A percentile compares a stretch with the other conserved stretches of the same genome.
phyloP scores from a whole-genome alignment of 805 yeast genomes.

The Candida sithepensis region DNA sequence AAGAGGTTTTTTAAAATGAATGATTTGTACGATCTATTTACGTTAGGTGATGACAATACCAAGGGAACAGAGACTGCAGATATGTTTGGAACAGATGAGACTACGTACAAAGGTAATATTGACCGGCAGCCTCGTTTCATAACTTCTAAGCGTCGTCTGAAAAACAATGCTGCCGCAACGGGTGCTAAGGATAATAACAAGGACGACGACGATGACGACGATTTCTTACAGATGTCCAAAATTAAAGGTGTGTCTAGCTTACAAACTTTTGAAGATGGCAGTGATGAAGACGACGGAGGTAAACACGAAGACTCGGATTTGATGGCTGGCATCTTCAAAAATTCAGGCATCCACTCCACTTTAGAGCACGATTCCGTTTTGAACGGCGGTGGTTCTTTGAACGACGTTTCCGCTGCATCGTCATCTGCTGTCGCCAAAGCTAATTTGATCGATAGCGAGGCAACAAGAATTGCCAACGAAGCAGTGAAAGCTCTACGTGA shows the following conservation, averaged over 20 bases:
- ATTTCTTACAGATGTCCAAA: slow-evolving; percentile 58
- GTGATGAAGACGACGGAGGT: slow-evolving; percentile 37
- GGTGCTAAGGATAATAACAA: too few relatives aligned
- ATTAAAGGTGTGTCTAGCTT: slow-evolving; percentile 72
- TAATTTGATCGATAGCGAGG: slow-evolving; percentile 59
- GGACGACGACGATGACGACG: slow-evolving; percentile 53
- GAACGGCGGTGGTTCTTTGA: slow-evolving; percentile 29
- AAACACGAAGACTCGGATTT: slow-evolving; percentile 55
- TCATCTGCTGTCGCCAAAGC: slow-evolving; percentile 35
- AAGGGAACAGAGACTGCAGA: slow-evolving; percentile 68
- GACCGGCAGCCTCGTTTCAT: slow-evolving; percentile 33
- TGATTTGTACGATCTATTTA: slow-evolving; percentile 85
- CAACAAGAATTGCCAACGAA: slow-evolving; percentile 53
- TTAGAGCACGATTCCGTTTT: slow-evolving; percentile 77
- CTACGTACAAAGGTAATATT: slow-evolving; percentile 31
- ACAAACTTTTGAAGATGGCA: slow-evolving; percentile 57
- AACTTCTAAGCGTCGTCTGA: slow-evolving; percentile 4
- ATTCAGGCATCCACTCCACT: slow-evolving; percentile 66
- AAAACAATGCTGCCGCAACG: too few relatives aligned
- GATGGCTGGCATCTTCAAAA: slow-evolving; percentile 67
- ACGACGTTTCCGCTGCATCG: slow-evolving; percentile 3
- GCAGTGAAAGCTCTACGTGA: slow-evolving; percentile 60
- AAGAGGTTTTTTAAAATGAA: slow-evolving; percentile 88
- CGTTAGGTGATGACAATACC: slow-evolving; percentile 71
- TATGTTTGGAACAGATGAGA: slow-evolving; percentile 50